A percentile compares a stretch with the other conserved stretches of the same genome.
Conservation (phyloP, 2,329 filamentous ascomycete species). For the Pseudocercospora cruenta region DNA sequence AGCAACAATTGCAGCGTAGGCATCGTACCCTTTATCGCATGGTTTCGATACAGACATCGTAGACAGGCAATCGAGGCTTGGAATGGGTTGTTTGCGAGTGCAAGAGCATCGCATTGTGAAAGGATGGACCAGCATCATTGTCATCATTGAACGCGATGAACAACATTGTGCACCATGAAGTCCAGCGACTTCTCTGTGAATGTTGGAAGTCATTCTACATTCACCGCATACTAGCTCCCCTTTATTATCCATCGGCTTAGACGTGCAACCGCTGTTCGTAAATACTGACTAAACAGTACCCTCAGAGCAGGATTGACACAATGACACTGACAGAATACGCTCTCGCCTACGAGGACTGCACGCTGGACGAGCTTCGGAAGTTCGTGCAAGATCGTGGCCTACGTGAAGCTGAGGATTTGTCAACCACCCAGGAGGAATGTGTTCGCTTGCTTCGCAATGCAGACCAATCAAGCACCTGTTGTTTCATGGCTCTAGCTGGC, state of each 20-base stretch:
- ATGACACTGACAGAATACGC: background rate
- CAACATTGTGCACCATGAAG: background rate
- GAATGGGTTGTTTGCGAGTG: too few species aligned
- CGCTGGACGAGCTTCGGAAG: background rate
- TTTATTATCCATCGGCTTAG: background rate
- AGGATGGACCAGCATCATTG: background rate
- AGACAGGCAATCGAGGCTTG: too few species aligned
- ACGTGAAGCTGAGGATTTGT: too few species aligned
- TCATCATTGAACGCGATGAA: background rate
- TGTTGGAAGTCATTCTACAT: background rate
- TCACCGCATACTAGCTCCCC: background rate
- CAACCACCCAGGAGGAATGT: background rate
- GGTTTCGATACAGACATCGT: too few species aligned
- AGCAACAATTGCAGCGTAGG: too few species aligned
- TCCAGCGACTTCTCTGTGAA: background rate
- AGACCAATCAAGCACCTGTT: background rate
- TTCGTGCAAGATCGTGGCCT: background rate
- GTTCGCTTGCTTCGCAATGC: background rate
- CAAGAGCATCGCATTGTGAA: background rate
- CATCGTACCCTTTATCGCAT: background rate
- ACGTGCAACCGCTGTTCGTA: background rate
- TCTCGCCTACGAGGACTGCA: background rate
- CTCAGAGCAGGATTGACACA: background rate
- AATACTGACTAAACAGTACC: background rate
- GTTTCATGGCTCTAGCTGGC: background rate